These are phyloP conservation scores for Vinca minor DNA, from an alignment of 257 asterid genomes.

Conservation along the genomic window DNA sequence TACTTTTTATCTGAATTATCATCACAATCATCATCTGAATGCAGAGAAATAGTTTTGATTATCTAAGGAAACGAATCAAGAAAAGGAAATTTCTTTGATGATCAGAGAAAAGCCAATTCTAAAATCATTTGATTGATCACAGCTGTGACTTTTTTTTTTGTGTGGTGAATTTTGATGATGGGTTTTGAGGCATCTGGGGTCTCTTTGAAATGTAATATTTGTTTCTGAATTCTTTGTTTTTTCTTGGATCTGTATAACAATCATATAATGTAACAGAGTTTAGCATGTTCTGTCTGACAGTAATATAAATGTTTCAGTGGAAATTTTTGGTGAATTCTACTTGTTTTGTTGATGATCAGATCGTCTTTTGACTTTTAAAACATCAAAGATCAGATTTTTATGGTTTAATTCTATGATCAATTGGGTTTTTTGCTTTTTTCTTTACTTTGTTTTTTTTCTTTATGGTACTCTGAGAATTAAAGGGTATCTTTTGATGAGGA, in stretches of 20 bases:
- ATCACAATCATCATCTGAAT: constrained; percentile 24
- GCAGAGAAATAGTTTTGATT: constrained; percentile 6
- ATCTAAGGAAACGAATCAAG: constrained; percentile 3
- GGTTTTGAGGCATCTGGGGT: constrained; percentile 53
- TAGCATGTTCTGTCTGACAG: constrained; percentile 17
- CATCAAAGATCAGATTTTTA: constrained; percentile 37
- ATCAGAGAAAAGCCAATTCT: constrained; percentile 36
- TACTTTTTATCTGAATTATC: constrained; percentile 19
- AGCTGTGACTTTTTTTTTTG: constrained; percentile 8
- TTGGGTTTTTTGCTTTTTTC: constrained; percentile 4
- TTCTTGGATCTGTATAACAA: constrained; percentile 47
- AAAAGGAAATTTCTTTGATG: constrained; percentile 27
- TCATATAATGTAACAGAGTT: constrained; percentile 43
- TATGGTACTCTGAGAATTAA: constrained; percentile 17
- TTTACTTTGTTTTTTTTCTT: constrained; percentile 9
- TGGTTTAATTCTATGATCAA: constrained; percentile 32
- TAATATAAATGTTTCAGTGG: constrained; percentile 27
- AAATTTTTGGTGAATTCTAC: constrained; percentile 31
- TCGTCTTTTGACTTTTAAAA: constrained; percentile 19
- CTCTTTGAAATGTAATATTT: constrained; percentile 42
- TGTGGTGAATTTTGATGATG: constrained; percentile 27
- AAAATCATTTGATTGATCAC: constrained; percentile 29
- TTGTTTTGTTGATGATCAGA: constrained; percentile 33
- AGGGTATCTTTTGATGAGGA: constrained; percentile 20
- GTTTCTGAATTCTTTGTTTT: constrained; percentile 17